Conservation (phyloP, 2,329 filamentous ascomycete genomes). For the Zasmidium angulare region DNA sequence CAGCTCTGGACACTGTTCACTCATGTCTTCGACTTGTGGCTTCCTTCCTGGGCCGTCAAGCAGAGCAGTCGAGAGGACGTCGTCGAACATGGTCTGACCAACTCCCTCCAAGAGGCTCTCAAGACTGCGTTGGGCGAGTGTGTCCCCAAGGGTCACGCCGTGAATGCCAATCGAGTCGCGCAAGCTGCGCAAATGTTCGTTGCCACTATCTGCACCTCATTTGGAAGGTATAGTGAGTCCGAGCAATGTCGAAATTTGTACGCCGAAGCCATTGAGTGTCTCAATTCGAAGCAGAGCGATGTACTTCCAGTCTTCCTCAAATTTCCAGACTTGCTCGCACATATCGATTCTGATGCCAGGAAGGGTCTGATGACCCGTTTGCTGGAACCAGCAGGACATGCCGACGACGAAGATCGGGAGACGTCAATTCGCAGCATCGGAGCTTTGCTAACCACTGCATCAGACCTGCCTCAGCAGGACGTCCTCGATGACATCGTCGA, state of each 20-base stretch:
- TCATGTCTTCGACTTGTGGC: constrained; percentile 22
- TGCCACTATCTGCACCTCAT: constrained; percentile 12
- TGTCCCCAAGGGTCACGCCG: not conserved
- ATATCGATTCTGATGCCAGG: not conserved
- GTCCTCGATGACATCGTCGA: not conserved
- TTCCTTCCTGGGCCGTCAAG: constrained; percentile 16
- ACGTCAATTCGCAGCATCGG: not conserved
- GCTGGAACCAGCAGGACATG: not conserved
- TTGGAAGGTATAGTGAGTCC: constrained; percentile 8
- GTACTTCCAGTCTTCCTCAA: not conserved
- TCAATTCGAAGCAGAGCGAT: not conserved
- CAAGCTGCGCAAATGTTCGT: constrained; percentile 15
- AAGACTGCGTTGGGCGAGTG: not conserved
- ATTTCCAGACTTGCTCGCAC: not conserved
- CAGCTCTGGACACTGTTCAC: constrained; percentile 21
- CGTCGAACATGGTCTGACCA: not conserved
- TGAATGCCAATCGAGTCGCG: not conserved
- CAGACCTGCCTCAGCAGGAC: not conserved
- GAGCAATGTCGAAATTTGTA: not conserved
- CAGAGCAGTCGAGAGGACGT: constrained; percentile 5
- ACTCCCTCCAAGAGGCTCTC: not conserved
- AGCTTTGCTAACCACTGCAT: not conserved
- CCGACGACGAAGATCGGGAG: not conserved
- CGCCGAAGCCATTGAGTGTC: constrained; percentile 6
- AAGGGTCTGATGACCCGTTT: not conserved